These are phyloP conservation scores for Lipomyces sp. DNA, from an alignment of 805 yeast species.

Conservation along the genomic window DNA sequence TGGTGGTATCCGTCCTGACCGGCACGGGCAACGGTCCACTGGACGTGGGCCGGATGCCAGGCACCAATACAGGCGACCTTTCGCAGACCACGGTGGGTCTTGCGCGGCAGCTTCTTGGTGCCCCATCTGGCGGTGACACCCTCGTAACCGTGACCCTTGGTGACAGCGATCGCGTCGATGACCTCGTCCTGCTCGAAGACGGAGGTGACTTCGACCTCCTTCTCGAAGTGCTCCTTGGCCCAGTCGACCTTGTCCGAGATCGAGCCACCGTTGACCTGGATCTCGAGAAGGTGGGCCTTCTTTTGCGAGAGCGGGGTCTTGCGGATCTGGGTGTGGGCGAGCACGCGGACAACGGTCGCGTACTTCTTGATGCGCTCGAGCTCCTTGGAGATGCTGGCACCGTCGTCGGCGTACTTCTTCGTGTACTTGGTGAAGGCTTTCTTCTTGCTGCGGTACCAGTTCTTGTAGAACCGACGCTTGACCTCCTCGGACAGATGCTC, in stretches of 20 bases:
- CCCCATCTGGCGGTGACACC: conserved; percentile 99
- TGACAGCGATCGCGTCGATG: conserved; percentile 97
- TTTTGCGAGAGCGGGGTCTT: conserved; percentile 98
- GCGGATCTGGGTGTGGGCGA: conserved; percentile 99
- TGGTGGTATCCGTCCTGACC: conserved; percentile 99
- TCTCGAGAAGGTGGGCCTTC: conserved; percentile 99
- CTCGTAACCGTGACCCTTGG: conserved; percentile 99
- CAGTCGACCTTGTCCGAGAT: conserved; percentile 94
- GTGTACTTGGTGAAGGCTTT: conserved; percentile 99
- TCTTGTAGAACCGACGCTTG: conserved; percentile 99
- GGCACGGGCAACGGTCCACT: conserved; percentile 99
- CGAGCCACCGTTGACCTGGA: conserved; percentile 99
- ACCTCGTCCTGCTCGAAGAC: conserved; percentile 98
- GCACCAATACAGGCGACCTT: conserved; percentile 99
- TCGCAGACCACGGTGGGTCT: conserved; percentile 99
- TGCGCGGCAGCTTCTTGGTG: conserved; percentile 99
- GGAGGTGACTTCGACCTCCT: conserved; percentile 91
- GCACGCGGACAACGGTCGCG: conserved; percentile 97
- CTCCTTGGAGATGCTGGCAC: conserved; percentile 87
- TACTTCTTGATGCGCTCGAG: conserved; percentile 98
- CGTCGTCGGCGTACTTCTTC: conserved; percentile 80
- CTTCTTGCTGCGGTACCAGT: conserved; percentile 99
- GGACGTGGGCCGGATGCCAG: conserved; percentile 99
- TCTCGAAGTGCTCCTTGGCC: conserved; percentile 99
- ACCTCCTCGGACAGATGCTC: conserved; percentile 99